Conservation (phyloP, 2,329 filamentous ascomycete genomes). For the Ceratocystis destructans region DNA sequence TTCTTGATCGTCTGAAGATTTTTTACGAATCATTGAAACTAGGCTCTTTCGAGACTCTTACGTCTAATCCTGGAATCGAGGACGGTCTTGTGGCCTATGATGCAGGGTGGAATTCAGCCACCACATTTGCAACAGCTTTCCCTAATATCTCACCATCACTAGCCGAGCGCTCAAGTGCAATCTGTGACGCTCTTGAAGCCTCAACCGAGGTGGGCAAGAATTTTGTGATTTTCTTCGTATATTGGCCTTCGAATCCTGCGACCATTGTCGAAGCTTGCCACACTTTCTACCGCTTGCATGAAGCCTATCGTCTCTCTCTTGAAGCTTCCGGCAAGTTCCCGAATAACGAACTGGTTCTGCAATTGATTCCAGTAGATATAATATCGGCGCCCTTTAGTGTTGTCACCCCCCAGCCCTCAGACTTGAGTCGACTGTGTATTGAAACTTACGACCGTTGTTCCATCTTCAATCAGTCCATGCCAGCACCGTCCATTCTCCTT, state of each 20-base stretch:
- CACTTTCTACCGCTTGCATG: constrained; percentile 59
- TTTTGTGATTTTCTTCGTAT: constrained; percentile 64
- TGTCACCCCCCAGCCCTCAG: constrained; percentile 45
- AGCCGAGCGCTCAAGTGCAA: constrained; percentile 31
- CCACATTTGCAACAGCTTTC: background rate
- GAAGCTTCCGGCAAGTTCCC: background rate
- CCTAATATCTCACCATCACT: constrained; percentile 26
- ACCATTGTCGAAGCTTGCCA: constrained; percentile 57
- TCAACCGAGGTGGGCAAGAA: constrained; percentile 38
- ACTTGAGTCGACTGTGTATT: constrained; percentile 50
- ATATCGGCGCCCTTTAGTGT: constrained; percentile 50
- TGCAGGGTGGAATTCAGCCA: constrained; percentile 1
- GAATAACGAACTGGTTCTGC: constrained; percentile 33
- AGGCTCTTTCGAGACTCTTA: constrained; percentile 46
- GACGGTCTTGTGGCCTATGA: constrained; percentile 32
- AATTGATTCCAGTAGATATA: constrained; percentile 57
- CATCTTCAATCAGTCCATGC: constrained; percentile 39
- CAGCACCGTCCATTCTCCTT: constrained; percentile 58
- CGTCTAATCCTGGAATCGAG: constrained; percentile 31
- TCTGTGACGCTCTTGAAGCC: constrained; percentile 28
- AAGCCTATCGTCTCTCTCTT: constrained; percentile 29
- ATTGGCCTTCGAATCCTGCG: constrained; percentile 47
- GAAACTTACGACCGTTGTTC: constrained; percentile 64
- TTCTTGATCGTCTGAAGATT: constrained; percentile 53
- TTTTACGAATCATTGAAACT: constrained; percentile 63